A percentile compares a stretch with the other conserved stretches of the same genome.
Evolutionary conservation across 192 early-diverging fungal species (phyloP).

Genomic region (Backusella circina): DNA sequence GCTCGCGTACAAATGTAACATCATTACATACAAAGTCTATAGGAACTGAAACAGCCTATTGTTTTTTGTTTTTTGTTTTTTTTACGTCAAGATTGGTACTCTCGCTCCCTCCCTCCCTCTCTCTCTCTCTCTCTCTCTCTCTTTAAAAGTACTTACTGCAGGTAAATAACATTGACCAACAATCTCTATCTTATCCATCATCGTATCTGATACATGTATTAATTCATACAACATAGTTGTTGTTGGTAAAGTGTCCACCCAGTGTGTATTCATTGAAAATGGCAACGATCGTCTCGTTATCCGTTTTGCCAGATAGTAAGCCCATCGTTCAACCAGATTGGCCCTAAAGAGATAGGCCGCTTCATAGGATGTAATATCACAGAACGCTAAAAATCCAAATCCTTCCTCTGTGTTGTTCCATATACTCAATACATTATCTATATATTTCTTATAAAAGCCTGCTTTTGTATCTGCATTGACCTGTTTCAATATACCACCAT

Average conservation of each 20-base stretch:
- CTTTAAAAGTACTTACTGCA: conserved; percentile 28
- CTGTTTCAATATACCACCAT: conserved; percentile 51
- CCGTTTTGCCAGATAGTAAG: conserved; percentile 35
- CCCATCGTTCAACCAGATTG: conserved; percentile 39
- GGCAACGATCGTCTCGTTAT: conserved; percentile 31
- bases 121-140: too few species aligned
- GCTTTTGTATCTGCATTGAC: conserved; percentile 43
- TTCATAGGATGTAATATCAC: conserved; percentile 44
- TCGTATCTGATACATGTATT: conserved; percentile 24
- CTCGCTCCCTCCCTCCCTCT: too few species aligned
- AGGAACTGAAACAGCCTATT: conserved; percentile 57
- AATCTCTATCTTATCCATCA: conserved; percentile 5
- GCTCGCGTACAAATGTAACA: conserved; percentile 53
- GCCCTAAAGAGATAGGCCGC: conserved; percentile 38
- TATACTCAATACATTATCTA: conserved; percentile 51
- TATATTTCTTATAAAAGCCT: conserved; percentile 41
- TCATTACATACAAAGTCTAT: conserved; percentile 61
- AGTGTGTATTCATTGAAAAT: background rate
- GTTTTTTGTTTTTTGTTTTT: too few species aligned
- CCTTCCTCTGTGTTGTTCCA: conserved; percentile 49
- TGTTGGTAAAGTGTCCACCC: conserved; percentile 13
- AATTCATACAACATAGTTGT: conserved; percentile 17
- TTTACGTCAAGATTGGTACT: too few species aligned
- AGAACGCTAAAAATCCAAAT: conserved; percentile 55
- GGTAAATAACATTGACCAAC: conserved; percentile 36